These are phyloP conservation scores for Myochromella boudieri DNA, from an alignment of 768 basidiomycete species.

Conservation along the genomic window DNA sequence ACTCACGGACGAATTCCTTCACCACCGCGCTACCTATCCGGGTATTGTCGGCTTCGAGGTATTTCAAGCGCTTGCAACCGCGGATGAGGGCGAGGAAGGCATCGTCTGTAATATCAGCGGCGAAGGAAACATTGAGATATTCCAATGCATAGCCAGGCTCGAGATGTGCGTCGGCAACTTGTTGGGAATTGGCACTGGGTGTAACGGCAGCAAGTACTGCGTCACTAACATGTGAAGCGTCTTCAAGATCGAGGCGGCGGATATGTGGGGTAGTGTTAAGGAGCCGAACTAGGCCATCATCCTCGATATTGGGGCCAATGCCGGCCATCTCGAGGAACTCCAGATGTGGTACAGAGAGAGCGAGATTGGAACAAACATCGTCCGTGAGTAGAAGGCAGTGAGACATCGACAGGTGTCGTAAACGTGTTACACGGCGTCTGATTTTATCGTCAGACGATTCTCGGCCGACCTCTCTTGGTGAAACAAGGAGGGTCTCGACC, in stretches of 20 bases:
- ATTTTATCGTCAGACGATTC: conserved; percentile 51
- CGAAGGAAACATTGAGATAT: conserved; percentile 69
- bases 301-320: conserved; percentile 65
- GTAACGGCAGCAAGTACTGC: conserved; percentile 66
- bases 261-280: conserved; percentile 70
- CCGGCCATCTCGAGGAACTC: conserved; percentile 80
- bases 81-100: conserved; percentile 65
- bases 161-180: conserved; percentile 19
- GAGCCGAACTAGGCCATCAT: conserved; percentile 73
- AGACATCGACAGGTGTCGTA: conserved; percentile 77
- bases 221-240: conserved; percentile 74
- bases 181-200: conserved; percentile 28
- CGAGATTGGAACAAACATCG: conserved; percentile 69
- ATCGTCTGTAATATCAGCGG: conserved; percentile 60
- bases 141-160: conserved; percentile 70
- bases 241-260: conserved; percentile 82
- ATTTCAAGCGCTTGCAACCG: conserved; percentile 57
- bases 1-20: conserved; percentile 64
- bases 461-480: conserved; percentile 65
- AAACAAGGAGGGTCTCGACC: conserved; percentile 48
- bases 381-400: conserved; percentile 73
- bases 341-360: conserved; percentile 66
- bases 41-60: conserved; percentile 81
- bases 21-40: conserved; percentile 61
- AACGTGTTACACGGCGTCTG: conserved; percentile 60